Evolutionary conservation across 306 rosid genomes (phyloP), one percentile per base, ranked within the genome.

Genomic region (Rosa lucieae): DNA sequence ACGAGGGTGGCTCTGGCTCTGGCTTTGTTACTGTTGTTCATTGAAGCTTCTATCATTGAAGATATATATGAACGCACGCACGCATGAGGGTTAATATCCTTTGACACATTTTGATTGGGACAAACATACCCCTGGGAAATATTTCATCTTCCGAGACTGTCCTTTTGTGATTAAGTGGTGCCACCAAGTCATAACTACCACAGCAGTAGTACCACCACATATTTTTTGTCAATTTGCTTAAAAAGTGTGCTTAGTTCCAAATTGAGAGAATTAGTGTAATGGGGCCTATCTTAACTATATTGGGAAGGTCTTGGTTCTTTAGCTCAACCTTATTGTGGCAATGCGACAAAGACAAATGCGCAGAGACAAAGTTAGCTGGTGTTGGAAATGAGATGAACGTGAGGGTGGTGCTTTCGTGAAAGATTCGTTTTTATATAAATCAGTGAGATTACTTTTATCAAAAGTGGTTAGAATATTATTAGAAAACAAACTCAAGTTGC

Each of bases 61-160:
- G 70, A 7, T 65, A 65, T 65, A 65, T 65, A 65, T 65, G 70
- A 39, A 70, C 26, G 46, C 62, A 73, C 70, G 51, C 82, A 70
- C 10, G 43, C 69, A 32, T 40, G 84, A 73, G 52, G 72, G 67
- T 79, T 65, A 8, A 55, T 39, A 10, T 67, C 5, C 47, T 44
- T 65, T 9, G 47, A 35, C 5, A 65, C 29, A 42, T 12, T 20
- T 14, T 69, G 8, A 73, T 66, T 74, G 40, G 81, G 88, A 88
- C 89, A 43, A 10, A 65, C 78, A 75, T 85, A 77, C 83, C 94
- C 89, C 49, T 6, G 43, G 18, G 26, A 71, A 21, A 12, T 53
- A 53, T 43, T 14, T 13, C 21, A 43, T 42, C 6, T 3, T 26
- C 1, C 20, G 6, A 12, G 43, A 29, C 6, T 35, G 70, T 35